Evolutionary conservation across 1,139 yeast genomes (phyloP), one percentile per base, ranked within the genome.

Genomic region (Magnusiomyces fungicola): DNA sequence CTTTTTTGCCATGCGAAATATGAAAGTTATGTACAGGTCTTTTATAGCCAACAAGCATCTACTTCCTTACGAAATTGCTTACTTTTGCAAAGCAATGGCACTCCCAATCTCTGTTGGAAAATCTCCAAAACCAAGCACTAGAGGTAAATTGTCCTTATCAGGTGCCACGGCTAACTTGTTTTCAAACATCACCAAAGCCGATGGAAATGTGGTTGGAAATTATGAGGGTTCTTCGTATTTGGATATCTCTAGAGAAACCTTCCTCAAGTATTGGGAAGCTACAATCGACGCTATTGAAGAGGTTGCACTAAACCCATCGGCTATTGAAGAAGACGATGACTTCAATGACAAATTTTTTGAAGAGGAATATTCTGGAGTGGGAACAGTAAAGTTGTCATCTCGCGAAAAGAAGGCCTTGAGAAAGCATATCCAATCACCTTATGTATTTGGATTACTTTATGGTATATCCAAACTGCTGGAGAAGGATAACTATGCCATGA

Each of bases 21-120:
- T 39, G 43, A 18, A 7, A 6, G 32, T 39, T 14, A 24, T 39
- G 30, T 5, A 12, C 7, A 27, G 16, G 16, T 24, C n/a, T 14
- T 39, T 39, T 27, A 14, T 22, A 14, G 14, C 23, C 7, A 5
- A 14, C 5, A 23, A 5, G 6, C 38, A 34, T 16, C 24, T 25
- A 5, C 10, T 27, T 21, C 32, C 43, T n/a, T 25, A 39, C 21
- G 43, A 39, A 39, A 25, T 39, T 22, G 43, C 43, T 3, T 39
- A 39, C 43, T 39, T 39, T 23, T 12, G 16, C 22, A 39, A 39
- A 25, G 19, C 25, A 9, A 24, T 39, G 5, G 19, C 3, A 19
- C 24, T 39, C 16, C 43, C 43, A 6, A n/a, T 34, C 9, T 23
- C 38, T 18, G 43, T 39, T 9, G 25, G 12, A 5, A n/a, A 24